Base-by-base conservation (phyloP, 805 yeast genomes). In the Schwanniomyces polymorphus region DNA sequence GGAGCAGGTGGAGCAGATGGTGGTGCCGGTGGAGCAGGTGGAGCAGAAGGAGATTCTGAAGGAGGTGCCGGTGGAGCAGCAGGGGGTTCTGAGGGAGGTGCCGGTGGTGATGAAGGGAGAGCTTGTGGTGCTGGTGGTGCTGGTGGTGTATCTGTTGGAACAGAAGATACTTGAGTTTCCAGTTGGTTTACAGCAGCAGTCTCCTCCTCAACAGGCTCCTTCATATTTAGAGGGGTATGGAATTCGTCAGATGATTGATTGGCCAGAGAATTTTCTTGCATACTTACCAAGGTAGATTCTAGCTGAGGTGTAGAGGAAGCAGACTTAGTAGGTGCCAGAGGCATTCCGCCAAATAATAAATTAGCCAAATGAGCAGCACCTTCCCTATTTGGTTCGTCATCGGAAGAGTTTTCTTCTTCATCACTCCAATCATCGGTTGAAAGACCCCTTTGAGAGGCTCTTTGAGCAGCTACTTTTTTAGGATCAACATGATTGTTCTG, bases 381-480 rank as follows among this genome's bases (percentile, higher is more conserved):
- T 0, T 77, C 75, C 42, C 76, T 64, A 46, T 76, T 72, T 17
- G 65, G 82, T 58, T 55, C 74, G 44, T 73, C 78, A 43, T 77
- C 81, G 11, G 78, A 79, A 11, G 70, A 70, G 40, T 61, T 64
- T 4, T 70, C 63, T 46, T 65, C 59, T 27, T 67, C 55, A 44
- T 78, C 81, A 50, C 81, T 81, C 68, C 78, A 78, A 43, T 68
- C 72, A 34, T 67, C 72, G 25, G 60, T 65, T 7, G 68, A 67
- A 37, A 69, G 57, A 4, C 85, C 85, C 64, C 91, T 75, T 61
- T 87, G 92, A 7, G 88, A 80, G 25, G 79, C 81, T 64, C 94
- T 75, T 64, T 86, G 91, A 2, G 84, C 85, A 46, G 82, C 85
- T 26, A 86, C 80, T 49, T 81, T 80, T 50, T 74, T 74, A 0